These are phyloP conservation scores for Debaryomyces udenii DNA, from an alignment of 1,139 yeast species.

Conservation along the genomic window DNA sequence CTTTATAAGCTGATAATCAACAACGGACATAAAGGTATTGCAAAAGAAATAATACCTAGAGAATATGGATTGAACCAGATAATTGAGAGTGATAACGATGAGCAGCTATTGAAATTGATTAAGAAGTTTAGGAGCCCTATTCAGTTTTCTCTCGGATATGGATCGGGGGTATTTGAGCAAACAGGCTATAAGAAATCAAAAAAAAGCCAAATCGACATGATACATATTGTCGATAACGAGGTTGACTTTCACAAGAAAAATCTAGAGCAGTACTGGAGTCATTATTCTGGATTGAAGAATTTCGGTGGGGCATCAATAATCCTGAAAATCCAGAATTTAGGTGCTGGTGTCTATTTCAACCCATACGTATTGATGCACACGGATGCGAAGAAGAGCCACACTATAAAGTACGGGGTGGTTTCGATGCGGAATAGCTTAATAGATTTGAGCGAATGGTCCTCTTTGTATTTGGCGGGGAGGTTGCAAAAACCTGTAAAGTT, in stretches of 20 bases:
- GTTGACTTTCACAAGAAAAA: constrained; percentile 76
- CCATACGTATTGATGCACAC: constrained; percentile 77
- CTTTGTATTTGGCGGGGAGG: constrained; percentile 89
- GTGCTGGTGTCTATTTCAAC: constrained; percentile 92
- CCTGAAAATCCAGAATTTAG: constrained; percentile 65
- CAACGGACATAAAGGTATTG: constrained; percentile 32
- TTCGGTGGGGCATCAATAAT: constrained; percentile 61
- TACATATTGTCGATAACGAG: constrained; percentile 80
- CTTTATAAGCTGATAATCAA: constrained; percentile 32
- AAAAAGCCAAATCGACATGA: constrained; percentile 78
- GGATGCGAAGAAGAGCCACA: constrained; percentile 25
- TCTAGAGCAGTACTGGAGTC: constrained; percentile 63
- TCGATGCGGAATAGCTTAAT: constrained; percentile 58
- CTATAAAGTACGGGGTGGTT: constrained; percentile 86
- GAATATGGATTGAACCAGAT: constrained; percentile 52
- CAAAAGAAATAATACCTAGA: constrained; percentile 27
- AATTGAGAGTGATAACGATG: constrained; percentile 46
- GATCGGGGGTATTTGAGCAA: constrained; percentile 91
- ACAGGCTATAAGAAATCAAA: constrained; percentile 47
- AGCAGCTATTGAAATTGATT: constrained; percentile 53
- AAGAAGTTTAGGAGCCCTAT: constrained; percentile 70
- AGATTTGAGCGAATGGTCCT: constrained; percentile 81
- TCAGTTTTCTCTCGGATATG: constrained; percentile 85
- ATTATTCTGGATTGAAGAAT: constrained; percentile 69
- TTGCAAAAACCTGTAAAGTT: constrained; percentile 91